These are phyloP conservation scores for Paspalum notatum DNA, from an alignment of 176 grass and related monocot genomes.

Conservation along the genomic window DNA sequence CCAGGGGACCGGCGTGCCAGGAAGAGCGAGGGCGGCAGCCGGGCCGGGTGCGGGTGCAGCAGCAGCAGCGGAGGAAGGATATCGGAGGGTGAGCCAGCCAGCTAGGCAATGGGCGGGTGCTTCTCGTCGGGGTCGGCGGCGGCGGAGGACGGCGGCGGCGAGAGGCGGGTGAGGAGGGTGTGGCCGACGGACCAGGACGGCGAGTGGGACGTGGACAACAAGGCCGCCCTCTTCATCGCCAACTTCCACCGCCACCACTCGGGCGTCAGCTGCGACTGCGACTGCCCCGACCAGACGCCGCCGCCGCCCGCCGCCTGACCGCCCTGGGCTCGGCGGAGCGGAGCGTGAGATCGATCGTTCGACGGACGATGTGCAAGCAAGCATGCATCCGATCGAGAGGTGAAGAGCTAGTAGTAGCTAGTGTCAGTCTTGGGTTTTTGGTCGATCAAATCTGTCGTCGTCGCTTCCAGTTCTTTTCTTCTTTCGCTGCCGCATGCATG, in stretches of 20 bases:
- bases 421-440: conserved; percentile 22
- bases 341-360: neutral
- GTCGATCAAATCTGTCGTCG: neutral
- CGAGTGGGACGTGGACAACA: conserved; percentile 40
- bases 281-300: conserved; percentile 18
- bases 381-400: neutral
- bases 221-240: conserved; percentile 36
- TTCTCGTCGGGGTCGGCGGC: conserved; percentile 28
- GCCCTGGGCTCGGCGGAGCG: too few species aligned
- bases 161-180: conserved; percentile 4
- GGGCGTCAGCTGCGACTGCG: conserved; percentile 16
- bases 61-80: too few species aligned
- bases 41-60: too few species aligned
- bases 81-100: neutral
- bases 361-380: neutral
- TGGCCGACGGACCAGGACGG: conserved; percentile 54
- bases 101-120: conserved; percentile 44
- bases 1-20: too few species aligned
- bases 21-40: neutral
- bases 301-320: neutral
- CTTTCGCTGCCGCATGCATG: neutral
- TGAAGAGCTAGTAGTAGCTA: neutral
- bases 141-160: neutral
- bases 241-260: conserved; percentile 56
- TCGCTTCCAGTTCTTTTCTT: neutral